Evolutionary conservation across 176 grass and related monocot genomes (phyloP), one percentile per base, ranked within the genome.

Genomic region (Alopecurus myosuroides): DNA sequence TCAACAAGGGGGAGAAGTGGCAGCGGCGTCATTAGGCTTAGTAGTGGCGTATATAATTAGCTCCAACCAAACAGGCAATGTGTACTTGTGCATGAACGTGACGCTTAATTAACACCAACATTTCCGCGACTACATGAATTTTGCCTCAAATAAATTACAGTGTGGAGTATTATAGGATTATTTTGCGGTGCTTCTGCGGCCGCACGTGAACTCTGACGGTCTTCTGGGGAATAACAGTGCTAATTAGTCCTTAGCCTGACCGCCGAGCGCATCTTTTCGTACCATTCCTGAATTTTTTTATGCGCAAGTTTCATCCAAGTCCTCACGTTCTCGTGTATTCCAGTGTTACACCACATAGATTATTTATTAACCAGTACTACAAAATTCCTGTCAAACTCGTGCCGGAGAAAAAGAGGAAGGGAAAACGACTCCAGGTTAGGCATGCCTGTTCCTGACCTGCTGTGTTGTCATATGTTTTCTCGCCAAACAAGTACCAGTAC

Each of bases 211-310:
- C 33, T 65, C 77, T 76, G 78, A 33, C 17, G 34, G 33, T 66
- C 23, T 40, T 75, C 23, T 53, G 77, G 68, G 85, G 77, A 81
- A 81, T 55, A 75, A 87, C 85, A 44, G 85, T 68, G 36, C 56
- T 12, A 66, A 82, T 75, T 82, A 82, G 72, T 46, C 79, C 25
- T 74, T 75, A 5, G 42, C 70, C 70, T 74, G 70, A 74, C 19
- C 70, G 45, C 53, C 18, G 20, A 64, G 25, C 69, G 35, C 79
- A 77, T 77, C 79, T 37, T 82, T 82, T 78, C 69, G 62, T 79
- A 48, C 84, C 76, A 70, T 70, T 28, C 1, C 1, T 1, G 28
- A 37, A 10, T 72, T 80, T 17, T 18, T 86, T 48, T 71, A 71
- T 34, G 25, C 14, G 11, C 48, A 31, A 9, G 0, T 69, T 56